Conservation (phyloP, 352 stramenopile species). For the Phytophthora rubi region DNA sequence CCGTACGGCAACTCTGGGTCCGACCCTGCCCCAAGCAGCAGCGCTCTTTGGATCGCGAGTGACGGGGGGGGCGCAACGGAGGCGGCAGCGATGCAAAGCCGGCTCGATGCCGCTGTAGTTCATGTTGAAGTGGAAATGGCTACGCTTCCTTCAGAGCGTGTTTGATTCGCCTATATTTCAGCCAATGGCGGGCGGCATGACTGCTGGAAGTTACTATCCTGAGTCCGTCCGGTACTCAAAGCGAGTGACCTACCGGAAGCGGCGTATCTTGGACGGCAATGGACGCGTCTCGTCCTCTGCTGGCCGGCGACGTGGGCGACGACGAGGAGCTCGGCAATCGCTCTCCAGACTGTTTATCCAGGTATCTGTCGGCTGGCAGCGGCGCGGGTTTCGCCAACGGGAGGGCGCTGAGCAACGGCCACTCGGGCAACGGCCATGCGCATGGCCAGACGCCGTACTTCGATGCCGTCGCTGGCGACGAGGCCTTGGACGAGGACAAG, state of each 20-base stretch:
- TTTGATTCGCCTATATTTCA: constrained; percentile 7
- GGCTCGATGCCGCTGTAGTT: too few species aligned
- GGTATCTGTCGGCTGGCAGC: constrained; percentile 29
- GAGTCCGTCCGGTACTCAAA: constrained; percentile 7
- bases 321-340: constrained; percentile 22
- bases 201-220: constrained; percentile 19
- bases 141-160: background rate
- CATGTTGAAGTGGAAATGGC: constrained; percentile 9
- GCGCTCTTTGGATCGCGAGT: background rate
- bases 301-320: constrained; percentile 46
- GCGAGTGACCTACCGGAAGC: background rate
- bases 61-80: constrained; percentile 8
- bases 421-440: background rate
- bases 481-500: constrained; percentile 29
- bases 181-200: constrained; percentile 9
- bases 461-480: constrained; percentile 30
- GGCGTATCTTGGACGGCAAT: constrained; percentile 34
- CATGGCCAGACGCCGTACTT: constrained; percentile 24
- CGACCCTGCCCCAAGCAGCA: background rate
- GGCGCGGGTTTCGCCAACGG: constrained; percentile 7
- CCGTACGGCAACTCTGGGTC: constrained; percentile 12
- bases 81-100: too few species aligned
- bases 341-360: constrained; percentile 32
- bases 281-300: constrained; percentile 58
- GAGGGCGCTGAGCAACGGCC: constrained; percentile 18